Percentiles rank a stretch among this genome's conserved stretches.
Evolutionary conservation across 306 rosid species (phyloP).

Genomic region (Citrullus amarus): DNA sequence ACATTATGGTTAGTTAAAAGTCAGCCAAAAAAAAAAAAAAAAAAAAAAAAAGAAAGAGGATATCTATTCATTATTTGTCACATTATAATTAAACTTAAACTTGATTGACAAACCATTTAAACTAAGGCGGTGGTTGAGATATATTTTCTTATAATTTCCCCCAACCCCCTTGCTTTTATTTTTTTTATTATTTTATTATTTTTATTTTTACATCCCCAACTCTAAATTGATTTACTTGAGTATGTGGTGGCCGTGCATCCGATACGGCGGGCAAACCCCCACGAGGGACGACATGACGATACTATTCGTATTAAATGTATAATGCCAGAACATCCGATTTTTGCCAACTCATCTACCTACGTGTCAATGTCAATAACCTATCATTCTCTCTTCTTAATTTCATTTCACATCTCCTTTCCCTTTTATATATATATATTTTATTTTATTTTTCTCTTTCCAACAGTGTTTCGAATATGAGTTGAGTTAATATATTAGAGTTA

Average conservation of each 20-base stretch:
- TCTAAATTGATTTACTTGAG: neutral
- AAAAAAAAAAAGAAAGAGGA: too few relatives aligned
- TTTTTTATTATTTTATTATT: too few relatives aligned
- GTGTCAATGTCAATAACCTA: neutral
- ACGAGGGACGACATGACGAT: neutral
- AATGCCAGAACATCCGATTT: neutral
- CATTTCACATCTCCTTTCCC: neutral
- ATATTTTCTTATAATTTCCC: neutral
- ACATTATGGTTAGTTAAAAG: neutral
- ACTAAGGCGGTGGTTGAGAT: neutral
- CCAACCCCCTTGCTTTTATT: too few relatives aligned
- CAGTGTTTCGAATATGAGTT: too few relatives aligned
- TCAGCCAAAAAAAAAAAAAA: neutral
- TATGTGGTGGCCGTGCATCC: neutral
- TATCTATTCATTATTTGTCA: neutral
- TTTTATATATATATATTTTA: neutral
- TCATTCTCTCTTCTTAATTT: neutral
- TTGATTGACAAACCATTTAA: slow-evolving; percentile 2
- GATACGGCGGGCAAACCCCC: neutral
- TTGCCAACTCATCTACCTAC: neutral
- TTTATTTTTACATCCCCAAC: too few relatives aligned
- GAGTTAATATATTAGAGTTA: too few relatives aligned
- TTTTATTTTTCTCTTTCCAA: too few relatives aligned
- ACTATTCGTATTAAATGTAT: neutral
- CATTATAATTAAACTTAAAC: neutral